Evolutionary conservation across 1,139 yeast species (phyloP).

Genomic region (Hanseniaspora sp.): DNA sequence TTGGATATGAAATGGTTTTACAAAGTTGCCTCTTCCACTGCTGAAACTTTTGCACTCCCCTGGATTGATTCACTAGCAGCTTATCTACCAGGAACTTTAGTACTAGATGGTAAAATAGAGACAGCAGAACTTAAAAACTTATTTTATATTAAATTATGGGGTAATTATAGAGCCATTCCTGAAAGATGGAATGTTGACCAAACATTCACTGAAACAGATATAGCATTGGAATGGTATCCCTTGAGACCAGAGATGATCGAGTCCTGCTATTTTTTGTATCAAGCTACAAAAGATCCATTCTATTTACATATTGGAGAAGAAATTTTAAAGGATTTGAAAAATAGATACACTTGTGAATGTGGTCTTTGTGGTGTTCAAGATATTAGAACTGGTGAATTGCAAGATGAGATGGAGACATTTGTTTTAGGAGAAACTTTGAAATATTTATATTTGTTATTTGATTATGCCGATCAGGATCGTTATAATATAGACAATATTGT

Average conservation of each 20-base stretch:
- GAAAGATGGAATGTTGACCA: slow-evolving; percentile 62
- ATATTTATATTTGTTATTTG: slow-evolving; percentile 71
- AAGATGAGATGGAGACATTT: slow-evolving; percentile 85
- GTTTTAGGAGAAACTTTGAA: slow-evolving; percentile 78
- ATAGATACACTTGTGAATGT: slow-evolving; percentile 48
- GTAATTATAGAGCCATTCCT: slow-evolving; percentile 67
- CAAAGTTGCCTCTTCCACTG: slow-evolving; percentile 44
- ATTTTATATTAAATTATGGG: slow-evolving; percentile 70
- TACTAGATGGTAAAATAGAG: slow-evolving; percentile 59
- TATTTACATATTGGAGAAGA: slow-evolving; percentile 65
- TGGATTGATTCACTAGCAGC: slow-evolving; percentile 88
- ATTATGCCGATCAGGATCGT: slow-evolving; percentile 46
- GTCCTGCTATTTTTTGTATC: slow-evolving; percentile 69
- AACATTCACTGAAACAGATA: slow-evolving; percentile 20
- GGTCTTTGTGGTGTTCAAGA: slow-evolving; percentile 77
- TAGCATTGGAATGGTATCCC: slow-evolving; percentile 80
- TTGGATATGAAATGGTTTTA: slow-evolving; percentile 48
- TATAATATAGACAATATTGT: slow-evolving; percentile 45
- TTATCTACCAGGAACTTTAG: slow-evolving; percentile 79
- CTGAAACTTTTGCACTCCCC: slow-evolving; percentile 42
- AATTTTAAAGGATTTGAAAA: slow-evolving; percentile 45
- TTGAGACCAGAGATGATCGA: slow-evolving; percentile 85
- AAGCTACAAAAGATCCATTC: slow-evolving; percentile 80
- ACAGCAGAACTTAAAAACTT: slow-evolving; percentile 57
- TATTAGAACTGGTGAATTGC: slow-evolving; percentile 48